Base-by-base conservation (phyloP, 495 filamentous ascomycete genomes). In the Tuber borchii region DNA sequence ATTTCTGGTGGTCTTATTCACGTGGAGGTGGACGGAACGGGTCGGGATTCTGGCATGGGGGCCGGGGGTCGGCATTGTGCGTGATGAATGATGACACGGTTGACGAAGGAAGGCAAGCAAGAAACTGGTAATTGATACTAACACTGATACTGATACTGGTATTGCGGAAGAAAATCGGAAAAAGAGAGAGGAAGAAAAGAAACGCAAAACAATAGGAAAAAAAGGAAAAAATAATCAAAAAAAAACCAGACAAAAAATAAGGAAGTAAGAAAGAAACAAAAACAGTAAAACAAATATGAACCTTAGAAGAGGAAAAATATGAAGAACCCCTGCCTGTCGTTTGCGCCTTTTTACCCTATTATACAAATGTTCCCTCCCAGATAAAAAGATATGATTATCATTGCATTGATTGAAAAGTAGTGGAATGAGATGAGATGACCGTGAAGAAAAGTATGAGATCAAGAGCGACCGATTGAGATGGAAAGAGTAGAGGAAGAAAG, bases 401-500 rank as follows among this genome's bases (percentile, higher is more conserved):
- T 65, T 65, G 56, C 56, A 31, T 65, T 22, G 56, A 65, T 26
- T 10, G n/a, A 61, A 65, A 31, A 65, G 56, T 5, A 26, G n/a
- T 61, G n/a, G 22, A 65, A 65, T 65, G 56, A 65, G n/a, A 31
- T 31, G 56, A 31, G 26, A 65, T 65, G 26, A 65, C n/a, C 56
- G n/a, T n/a, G 26, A 65, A 6, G 56, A 65, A 17, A 31, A 0
- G 10, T 61, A 16, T 65, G 56, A 31, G 31, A 65, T 31, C 10
- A 31, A 65, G 56, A 31, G 48, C 26, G 9, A 12, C 56, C 26
- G 10, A 65, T 31, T 65, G 69, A 61, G 51, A 71, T 31, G 71
- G 16, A 48, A 71, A 71, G 20, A 71, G 46, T 70, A 22, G 69
- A 79, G 75, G 71, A 72, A 72, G 71, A 75, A 56, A 79, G 61